A percentile compares a stretch with the other conserved stretches of the same genome.
Conservation (phyloP, 164 flowering plant species). For the Euptelea pleiosperma region DNA sequence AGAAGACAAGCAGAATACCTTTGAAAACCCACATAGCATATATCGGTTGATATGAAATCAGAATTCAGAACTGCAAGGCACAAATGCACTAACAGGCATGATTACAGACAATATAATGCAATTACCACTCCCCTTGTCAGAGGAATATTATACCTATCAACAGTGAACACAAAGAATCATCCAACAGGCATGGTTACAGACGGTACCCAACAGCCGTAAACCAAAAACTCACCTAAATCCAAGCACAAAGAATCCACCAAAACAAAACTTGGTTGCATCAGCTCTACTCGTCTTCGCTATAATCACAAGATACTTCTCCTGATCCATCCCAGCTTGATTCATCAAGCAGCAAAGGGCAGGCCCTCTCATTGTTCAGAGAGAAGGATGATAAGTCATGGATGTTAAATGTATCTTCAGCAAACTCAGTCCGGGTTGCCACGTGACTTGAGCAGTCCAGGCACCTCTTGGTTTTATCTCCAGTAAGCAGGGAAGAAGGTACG, state of each 20-base stretch:
- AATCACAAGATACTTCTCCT: background rate
- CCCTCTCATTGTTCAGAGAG: slow-evolving; percentile 13
- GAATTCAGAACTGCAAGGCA: too few species aligned
- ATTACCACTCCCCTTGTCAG: too few species aligned
- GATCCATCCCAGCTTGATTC: slow-evolving; percentile 17
- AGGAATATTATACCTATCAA: too few species aligned
- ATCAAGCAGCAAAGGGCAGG: slow-evolving; percentile 20
- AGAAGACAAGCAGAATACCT: too few species aligned
- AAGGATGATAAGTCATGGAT: slow-evolving; percentile 15
- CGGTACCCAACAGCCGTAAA: background rate
- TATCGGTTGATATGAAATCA: too few species aligned
- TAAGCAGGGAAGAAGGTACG: slow-evolving; percentile 7
- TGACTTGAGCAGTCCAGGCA: slow-evolving; percentile 10
- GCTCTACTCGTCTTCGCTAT: slow-evolving; percentile 2
- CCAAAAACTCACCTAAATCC: background rate
- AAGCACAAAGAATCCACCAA: background rate
- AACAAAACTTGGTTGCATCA: background rate
- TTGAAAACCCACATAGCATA: too few species aligned
- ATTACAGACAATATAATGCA: too few species aligned
- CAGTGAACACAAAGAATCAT: too few species aligned
- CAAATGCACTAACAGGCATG: too few species aligned
- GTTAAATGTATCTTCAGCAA: slow-evolving; percentile 9
- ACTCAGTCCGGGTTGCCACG: background rate
- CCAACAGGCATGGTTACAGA: background rate
- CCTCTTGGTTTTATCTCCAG: slow-evolving; percentile 4